Evolutionary conservation across 2,329 filamentous ascomycete genomes (phyloP).

Genomic region (Fusarium armeniacum): DNA sequence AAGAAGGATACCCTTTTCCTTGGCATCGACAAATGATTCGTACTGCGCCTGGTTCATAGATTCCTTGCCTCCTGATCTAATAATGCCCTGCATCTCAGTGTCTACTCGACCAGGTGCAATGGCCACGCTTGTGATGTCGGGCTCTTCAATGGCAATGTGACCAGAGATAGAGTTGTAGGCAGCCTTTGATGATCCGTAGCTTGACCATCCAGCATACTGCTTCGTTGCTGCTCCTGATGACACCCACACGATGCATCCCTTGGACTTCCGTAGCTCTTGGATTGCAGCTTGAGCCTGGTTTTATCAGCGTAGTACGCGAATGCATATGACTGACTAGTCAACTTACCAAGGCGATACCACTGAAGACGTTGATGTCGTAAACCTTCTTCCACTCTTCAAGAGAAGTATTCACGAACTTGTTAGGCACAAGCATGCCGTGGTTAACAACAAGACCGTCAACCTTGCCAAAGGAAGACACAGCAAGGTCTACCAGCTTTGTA

Average conservation of each 20-base stretch:
- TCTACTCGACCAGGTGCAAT: conserved; percentile 86
- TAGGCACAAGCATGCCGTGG: conserved; percentile 84
- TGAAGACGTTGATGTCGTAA: conserved; percentile 91
- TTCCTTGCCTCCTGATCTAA: conserved; percentile 72
- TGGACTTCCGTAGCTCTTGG: conserved; percentile 74
- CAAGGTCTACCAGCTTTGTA: conserved; percentile 73
- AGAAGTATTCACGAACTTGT: conserved; percentile 77
- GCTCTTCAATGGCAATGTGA: conserved; percentile 83
- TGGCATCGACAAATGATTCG: conserved; percentile 75
- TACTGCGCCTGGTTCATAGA: conserved; percentile 71
- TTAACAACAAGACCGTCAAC: conserved; percentile 90
- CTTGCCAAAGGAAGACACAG: conserved; percentile 75
- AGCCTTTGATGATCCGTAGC: conserved; percentile 87
- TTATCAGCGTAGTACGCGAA: conserved; percentile 23
- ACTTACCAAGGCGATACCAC: conserved; percentile 79
- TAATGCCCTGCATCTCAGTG: conserved; percentile 89
- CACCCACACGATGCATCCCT: conserved; percentile 81
- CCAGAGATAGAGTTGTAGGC: conserved; percentile 83
- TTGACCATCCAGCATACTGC: conserved; percentile 80
- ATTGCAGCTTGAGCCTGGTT: conserved; percentile 78
- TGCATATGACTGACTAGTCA: conserved; percentile 46
- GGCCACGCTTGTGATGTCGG: conserved; percentile 78
- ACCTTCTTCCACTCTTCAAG: conserved; percentile 79
- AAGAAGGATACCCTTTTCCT: conserved; percentile 79
- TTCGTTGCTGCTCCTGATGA: conserved; percentile 82